phyloP scores from a whole-genome alignment of 805 yeast species.

The Lachancea waltii region DNA sequence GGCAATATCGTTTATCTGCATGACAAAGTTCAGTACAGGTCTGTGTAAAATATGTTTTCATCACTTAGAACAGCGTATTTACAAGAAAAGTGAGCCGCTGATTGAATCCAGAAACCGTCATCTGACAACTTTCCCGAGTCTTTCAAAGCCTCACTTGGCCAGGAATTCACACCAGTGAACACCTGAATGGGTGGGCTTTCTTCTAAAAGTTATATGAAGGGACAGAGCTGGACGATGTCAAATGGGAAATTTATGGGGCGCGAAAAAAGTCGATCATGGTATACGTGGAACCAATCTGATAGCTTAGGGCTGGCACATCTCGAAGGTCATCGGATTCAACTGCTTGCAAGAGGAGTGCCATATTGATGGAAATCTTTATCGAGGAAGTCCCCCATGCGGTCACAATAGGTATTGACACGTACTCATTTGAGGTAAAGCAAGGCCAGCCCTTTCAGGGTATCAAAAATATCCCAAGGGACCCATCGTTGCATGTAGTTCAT shows the following conservation, averaged over 20 bases:
- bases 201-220: too few relatives aligned
- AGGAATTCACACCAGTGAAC: too few relatives aligned
- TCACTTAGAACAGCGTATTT: constrained; percentile 18
- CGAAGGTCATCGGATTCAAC: too few relatives aligned
- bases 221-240: too few relatives aligned
- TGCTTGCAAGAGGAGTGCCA: too few relatives aligned
- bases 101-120: neutral
- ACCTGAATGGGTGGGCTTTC: too few relatives aligned
- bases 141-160: too few relatives aligned
- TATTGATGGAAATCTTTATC: constrained; percentile 10
- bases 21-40: constrained; percentile 34
- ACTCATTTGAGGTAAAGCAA: constrained; percentile 20
- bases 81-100: neutral
- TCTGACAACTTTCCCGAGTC: too few relatives aligned
- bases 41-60: constrained; percentile 34
- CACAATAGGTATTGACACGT: constrained; percentile 24
- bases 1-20: constrained; percentile 32
- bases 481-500: constrained; percentile 23
- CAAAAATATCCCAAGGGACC: constrained; percentile 18
- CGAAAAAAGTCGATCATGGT: too few relatives aligned
- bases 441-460: constrained; percentile 25
- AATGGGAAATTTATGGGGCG: too few relatives aligned
- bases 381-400: constrained; percentile 14
- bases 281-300: too few relatives aligned
- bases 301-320: too few relatives aligned